Evolutionary conservation across 495 filamentous ascomycete genomes (phyloP), one percentile per base, ranked within the genome.

Genomic region (Daldinia loculata): DNA sequence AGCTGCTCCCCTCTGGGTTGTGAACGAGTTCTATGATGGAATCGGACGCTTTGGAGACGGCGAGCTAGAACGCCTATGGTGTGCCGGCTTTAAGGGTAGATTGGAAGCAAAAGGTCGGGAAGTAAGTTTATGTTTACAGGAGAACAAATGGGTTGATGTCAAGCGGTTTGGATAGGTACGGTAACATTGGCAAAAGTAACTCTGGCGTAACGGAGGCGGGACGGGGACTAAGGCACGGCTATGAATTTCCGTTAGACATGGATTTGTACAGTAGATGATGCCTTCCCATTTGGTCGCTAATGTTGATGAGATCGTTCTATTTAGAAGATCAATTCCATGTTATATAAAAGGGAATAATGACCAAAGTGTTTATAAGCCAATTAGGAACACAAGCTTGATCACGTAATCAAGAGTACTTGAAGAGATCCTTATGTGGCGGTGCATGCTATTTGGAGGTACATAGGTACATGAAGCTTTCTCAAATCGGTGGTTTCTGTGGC

Each of bases 61-160:
- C 9, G 59, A 77, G 50, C 55, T 80, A 0, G 83, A 84, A 61
- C 53, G 80, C 9, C 63, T 78, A 43, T 84, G 83, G 83, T 81
- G 81, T 41, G 73, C 79, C n/a, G 75, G 67, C 14, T 82, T 84
- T 52, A 53, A 56, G 30, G 70, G 50, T 17, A 69, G 76, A 57
- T 29, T 77, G 17, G 69, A 72, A 60, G 68, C 56, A n/a, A 77
- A 71, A 27, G 56, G 69, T 6, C 65, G 66, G 22, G 67, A 74
- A 43, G 67, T 79, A 39, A 61, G 56, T 63, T 48, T 34, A 14
- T 76, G 66, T 56, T 51, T 77, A 30, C 69, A 74, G 43, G 74
- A 75, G 38, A 75, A 71, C 56, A 72, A 72, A 65, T 76, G 76
- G 74, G 57, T 56, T 32, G 58, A 59, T 12, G 58, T 56, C 24